Conservation (phyloP, 1,284 basidiomycete genomes). For the Leccinum solheimii region DNA sequence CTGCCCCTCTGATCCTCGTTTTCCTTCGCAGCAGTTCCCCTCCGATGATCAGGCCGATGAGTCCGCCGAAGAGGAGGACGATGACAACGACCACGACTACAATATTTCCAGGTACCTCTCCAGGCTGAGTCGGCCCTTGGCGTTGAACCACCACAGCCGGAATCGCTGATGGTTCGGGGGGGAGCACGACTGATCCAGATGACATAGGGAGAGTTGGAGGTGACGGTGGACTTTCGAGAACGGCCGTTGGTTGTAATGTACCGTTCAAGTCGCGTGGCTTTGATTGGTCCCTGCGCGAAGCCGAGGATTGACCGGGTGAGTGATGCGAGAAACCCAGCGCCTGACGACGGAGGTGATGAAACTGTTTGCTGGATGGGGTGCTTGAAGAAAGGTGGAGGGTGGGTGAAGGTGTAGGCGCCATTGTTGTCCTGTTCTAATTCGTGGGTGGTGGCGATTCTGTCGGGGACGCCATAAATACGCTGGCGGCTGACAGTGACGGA, state of each 20-base stretch:
- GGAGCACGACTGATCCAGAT: constrained; percentile 11
- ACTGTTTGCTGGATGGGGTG: constrained; percentile 1
- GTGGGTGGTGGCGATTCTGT: not conserved
- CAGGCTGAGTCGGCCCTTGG: constrained; percentile 5
- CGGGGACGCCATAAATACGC: constrained; percentile 24
- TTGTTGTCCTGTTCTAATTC: constrained; percentile 7
- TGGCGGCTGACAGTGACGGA: constrained; percentile 27
- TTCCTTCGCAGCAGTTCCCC: constrained; percentile 31
- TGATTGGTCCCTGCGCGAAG: not conserved
- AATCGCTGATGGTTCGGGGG: constrained; percentile 10
- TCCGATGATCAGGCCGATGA: constrained; percentile 29
- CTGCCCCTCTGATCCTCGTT: constrained; percentile 6
- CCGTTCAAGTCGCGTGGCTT: constrained; percentile 11
- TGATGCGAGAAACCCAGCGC: constrained; percentile 4
- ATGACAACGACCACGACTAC: constrained; percentile 24
- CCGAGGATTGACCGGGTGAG: constrained; percentile 1
- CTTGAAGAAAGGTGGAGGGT: constrained; percentile 4
- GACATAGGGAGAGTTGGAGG: constrained; percentile 3
- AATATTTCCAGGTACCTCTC: constrained; percentile 25
- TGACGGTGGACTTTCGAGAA: constrained; percentile 7
- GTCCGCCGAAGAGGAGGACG: constrained; percentile 31
- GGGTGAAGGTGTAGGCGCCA: constrained; percentile 26
- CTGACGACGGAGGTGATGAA: constrained; percentile 19
- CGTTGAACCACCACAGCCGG: constrained; percentile 4
- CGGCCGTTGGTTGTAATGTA: constrained; percentile 9